phyloP scores from a whole-genome alignment of 768 basidiomycete species.

The Thelephora ganbajun region DNA sequence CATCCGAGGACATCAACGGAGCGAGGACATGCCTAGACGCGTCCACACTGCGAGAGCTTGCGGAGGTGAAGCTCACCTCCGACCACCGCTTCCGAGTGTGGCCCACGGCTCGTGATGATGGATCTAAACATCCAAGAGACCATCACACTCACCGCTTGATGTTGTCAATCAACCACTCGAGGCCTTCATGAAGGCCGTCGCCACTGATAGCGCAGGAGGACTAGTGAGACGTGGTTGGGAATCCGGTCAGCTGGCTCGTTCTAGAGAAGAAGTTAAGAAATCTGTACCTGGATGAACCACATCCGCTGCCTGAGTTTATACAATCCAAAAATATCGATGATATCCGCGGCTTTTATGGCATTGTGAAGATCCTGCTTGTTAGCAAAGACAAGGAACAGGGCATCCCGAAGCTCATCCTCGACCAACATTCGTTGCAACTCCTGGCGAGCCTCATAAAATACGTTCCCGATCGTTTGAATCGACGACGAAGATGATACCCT shows the following conservation, averaged over 20 bases:
- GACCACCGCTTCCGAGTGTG: no score
- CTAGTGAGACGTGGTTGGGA: constrained; percentile 31
- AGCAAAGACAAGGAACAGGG: constrained; percentile 95
- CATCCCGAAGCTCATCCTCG: constrained; percentile 98
- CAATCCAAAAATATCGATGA: constrained; percentile 98
- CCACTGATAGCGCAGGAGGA: constrained; percentile 97
- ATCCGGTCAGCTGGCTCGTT: constrained; percentile 6
- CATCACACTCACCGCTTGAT: constrained; percentile 71
- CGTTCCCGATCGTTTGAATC: constrained; percentile 99
- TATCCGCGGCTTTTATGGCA: constrained; percentile 98
- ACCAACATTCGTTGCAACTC: constrained; percentile 99
- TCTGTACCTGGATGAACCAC: constrained; percentile 89
- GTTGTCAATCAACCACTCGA: constrained; percentile 92
- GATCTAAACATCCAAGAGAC: constrained; percentile 3
- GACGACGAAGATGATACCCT: constrained; percentile 99
- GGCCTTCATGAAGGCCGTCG: constrained; percentile 96
- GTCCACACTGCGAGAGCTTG: no score
- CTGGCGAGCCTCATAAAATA: constrained; percentile 96
- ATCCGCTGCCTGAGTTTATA: constrained; percentile 94
- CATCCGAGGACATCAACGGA: no score
- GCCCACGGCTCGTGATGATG: constrained; percentile 28
- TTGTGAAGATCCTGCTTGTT: constrained; percentile 99
- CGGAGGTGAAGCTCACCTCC: no score
- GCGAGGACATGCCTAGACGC: no score
- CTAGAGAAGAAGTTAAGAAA: background rate